These are phyloP conservation scores for Candida maesae DNA, from an alignment of 805 yeast genomes.

Conservation along the genomic window DNA sequence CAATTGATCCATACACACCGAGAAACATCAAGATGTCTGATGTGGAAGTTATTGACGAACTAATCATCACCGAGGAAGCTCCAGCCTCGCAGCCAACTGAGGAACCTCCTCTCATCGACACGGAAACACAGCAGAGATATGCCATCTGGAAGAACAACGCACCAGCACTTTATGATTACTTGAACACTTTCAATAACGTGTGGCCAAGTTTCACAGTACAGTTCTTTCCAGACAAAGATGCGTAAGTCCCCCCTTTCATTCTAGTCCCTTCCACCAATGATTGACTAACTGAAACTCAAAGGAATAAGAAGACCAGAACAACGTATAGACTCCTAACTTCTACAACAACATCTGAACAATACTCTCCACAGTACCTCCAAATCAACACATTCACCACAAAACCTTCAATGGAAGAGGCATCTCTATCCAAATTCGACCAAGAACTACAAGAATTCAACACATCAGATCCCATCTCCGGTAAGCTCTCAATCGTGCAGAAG, in stretches of 20 bases:
- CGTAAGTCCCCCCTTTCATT: conserved; percentile 3
- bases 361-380: conserved; percentile 46
- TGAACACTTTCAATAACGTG: conserved; percentile 62
- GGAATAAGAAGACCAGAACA: conserved; percentile 16
- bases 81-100: no score
- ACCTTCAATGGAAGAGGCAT: conserved; percentile 16
- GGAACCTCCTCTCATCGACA: conserved; percentile 5
- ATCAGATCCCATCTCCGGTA: conserved; percentile 29
- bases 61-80: not conserved
- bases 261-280: no score
- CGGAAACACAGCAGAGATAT: conserved; percentile 24
- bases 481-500: conserved; percentile 46
- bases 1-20: not conserved
- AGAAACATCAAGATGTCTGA: not conserved
- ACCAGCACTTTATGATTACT: conserved; percentile 67
- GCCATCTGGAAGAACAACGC: conserved; percentile 75
- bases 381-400: conserved; percentile 32
- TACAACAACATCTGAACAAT: conserved; percentile 59
- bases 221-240: conserved; percentile 51
- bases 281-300: conserved; percentile 16
- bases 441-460: conserved; percentile 32
- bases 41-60: not conserved
- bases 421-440: conserved; percentile 34
- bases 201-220: conserved; percentile 72
- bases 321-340: conserved; percentile 52